These are phyloP conservation scores for Glarea lozoyensis DNA, from an alignment of 495 filamentous ascomycete genomes.

Conservation along the genomic window DNA sequence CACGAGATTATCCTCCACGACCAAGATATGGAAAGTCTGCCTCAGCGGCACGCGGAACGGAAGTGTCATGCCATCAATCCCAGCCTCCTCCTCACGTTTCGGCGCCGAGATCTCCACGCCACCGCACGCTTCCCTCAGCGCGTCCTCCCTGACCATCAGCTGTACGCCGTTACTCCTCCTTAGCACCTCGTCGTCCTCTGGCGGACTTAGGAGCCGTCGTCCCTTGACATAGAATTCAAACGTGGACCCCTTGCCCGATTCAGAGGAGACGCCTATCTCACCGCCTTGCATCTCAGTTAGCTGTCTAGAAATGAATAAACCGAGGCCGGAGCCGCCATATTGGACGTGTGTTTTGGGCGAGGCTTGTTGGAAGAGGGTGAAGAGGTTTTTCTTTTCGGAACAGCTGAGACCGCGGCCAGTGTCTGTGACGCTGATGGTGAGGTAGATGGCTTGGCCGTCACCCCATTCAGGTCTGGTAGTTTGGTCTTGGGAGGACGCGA, in stretches of 20 bases:
- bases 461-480: constrained; percentile 55
- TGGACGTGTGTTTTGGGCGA: constrained; percentile 63
- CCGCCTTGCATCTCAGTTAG: constrained; percentile 80
- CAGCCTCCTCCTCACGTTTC: too few relatives aligned
- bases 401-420: constrained; percentile 49
- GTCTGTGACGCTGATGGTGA: constrained; percentile 59
- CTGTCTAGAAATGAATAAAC: constrained; percentile 71
- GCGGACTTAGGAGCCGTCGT: too few relatives aligned
- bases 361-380: constrained; percentile 54
- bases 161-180: too few relatives aligned
- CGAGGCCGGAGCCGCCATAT: constrained; percentile 77
- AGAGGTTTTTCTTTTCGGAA: constrained; percentile 47
- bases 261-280: constrained; percentile 69
- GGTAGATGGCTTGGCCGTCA: constrained; percentile 50
- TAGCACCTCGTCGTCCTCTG: too few relatives aligned
- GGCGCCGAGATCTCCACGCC: too few relatives aligned
- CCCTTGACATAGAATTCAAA: constrained; percentile 71
- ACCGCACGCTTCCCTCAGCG: too few relatives aligned
- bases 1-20: too few relatives aligned
- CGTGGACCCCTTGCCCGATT: constrained; percentile 63
- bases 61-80: too few relatives aligned
- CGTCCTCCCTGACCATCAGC: too few relatives aligned
- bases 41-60: too few relatives aligned
- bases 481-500: too few relatives aligned
- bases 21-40: too few relatives aligned